phyloP scores from a whole-genome alignment of 2,329 filamentous ascomycete genomes.

The Tolypocladium ovalisporum region DNA sequence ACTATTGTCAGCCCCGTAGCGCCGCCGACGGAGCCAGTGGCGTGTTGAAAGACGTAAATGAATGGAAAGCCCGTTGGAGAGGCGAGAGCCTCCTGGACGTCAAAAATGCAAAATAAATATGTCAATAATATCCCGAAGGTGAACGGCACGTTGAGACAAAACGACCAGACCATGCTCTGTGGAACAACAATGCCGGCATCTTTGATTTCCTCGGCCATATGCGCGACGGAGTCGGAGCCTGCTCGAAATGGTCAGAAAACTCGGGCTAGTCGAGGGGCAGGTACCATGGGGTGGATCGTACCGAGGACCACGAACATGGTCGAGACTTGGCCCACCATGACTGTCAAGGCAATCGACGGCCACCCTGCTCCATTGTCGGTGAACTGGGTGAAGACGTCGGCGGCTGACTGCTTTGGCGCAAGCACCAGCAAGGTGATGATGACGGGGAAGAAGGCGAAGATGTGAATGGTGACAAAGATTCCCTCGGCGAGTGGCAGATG shows the following conservation, averaged over 20 bases:
- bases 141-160: conserved; percentile 9
- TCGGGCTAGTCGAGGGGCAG: too few species aligned
- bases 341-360: conserved; percentile 3
- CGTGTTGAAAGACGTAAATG: conserved; percentile 17
- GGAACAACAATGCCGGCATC: conserved; percentile 9
- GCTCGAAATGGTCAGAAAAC: not conserved
- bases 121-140: conserved; percentile 12
- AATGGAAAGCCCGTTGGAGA: conserved; percentile 13
- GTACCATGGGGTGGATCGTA: not conserved
- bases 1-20: conserved; percentile 15
- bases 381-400: conserved; percentile 4
- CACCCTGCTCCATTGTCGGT: conserved; percentile 6
- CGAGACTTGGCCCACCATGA: conserved; percentile 7
- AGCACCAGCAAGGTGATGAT: conserved; percentile 5
- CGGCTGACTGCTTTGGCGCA: conserved; percentile 4
- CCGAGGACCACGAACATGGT: conserved; percentile 6
- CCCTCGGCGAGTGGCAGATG: conserved; percentile 5
- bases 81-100: conserved; percentile 3
- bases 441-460: conserved; percentile 7
- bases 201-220: conserved; percentile 9
- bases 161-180: conserved; percentile 7
- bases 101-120: conserved; percentile 10
- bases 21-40: conserved; percentile 8
- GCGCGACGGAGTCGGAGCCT: conserved; percentile 8
- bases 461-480: conserved; percentile 5